These are phyloP conservation scores for Taiozyma sp. DNA, from an alignment of 1,139 yeast species.

Conservation along the genomic window DNA sequence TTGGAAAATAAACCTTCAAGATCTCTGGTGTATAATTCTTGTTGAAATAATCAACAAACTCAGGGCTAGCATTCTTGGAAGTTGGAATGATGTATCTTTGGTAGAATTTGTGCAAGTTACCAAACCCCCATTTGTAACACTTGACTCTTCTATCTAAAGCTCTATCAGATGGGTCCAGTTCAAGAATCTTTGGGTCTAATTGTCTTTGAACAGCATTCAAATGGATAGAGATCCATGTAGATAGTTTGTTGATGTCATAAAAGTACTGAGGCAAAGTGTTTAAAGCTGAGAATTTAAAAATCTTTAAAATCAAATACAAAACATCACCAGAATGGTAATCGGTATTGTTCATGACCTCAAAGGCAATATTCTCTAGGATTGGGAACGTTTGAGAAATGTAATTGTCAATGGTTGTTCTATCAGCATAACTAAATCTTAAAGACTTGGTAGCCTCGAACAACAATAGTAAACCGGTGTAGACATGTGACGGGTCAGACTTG, in stretches of 20 bases:
- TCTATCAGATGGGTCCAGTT: conserved; percentile 50
- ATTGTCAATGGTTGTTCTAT: conserved; percentile 41
- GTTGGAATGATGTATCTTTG: conserved; percentile 44
- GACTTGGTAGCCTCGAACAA: conserved; percentile 52
- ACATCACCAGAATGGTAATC: conserved; percentile 47
- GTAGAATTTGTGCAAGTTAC: conserved; percentile 56
- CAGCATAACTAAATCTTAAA: conserved; percentile 53
- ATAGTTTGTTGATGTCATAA: conserved; percentile 42
- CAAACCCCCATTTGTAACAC: conserved; percentile 71
- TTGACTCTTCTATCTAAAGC: conserved; percentile 47
- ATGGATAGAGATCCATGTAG: conserved; percentile 63
- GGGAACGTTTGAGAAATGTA: conserved; percentile 51
- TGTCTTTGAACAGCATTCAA: conserved; percentile 52
- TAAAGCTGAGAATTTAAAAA: conserved; percentile 58
- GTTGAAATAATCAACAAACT: conserved; percentile 44
- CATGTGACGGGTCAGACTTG: conserved; percentile 43
- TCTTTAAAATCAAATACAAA: conserved; percentile 57
- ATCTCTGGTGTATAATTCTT: conserved; percentile 57
- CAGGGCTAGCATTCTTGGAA: conserved; percentile 37
- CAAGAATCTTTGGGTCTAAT: conserved; percentile 51
- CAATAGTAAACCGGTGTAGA: conserved; percentile 54
- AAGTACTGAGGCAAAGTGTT: conserved; percentile 57
- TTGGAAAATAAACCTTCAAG: conserved; percentile 51
- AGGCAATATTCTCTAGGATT: conserved; percentile 44
- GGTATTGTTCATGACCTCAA: conserved; percentile 34